Evolutionary conservation across 2,329 filamentous ascomycete species (phyloP).

Genomic region (Aspergillus spinulosporus): DNA sequence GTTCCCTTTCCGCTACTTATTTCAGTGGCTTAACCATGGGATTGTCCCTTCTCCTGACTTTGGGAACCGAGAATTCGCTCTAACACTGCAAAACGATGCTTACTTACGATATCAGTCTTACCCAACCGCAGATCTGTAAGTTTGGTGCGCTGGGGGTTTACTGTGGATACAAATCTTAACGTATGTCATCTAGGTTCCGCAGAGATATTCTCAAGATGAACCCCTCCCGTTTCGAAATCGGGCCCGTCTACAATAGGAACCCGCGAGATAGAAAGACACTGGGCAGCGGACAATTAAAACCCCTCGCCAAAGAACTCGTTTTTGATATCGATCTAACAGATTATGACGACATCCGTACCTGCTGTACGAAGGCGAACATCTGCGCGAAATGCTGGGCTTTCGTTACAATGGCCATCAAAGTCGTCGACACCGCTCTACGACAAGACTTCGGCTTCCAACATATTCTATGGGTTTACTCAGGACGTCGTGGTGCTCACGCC

Average conservation of each 20-base stretch:
- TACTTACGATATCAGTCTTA: slow-evolving; percentile 91
- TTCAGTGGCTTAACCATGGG: slow-evolving; percentile 97
- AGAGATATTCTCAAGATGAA: slow-evolving; percentile 88
- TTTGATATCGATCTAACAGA: slow-evolving; percentile 99
- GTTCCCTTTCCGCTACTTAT: slow-evolving; percentile 91
- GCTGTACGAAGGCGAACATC: slow-evolving; percentile 90
- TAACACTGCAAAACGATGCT: slow-evolving; percentile 85
- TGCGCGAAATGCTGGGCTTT: slow-evolving; percentile 95
- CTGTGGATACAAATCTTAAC: slow-evolving; percentile 19
- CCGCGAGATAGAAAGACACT: slow-evolving; percentile 89
- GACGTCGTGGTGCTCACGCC: slow-evolving; percentile 91
- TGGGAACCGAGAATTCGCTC: slow-evolving; percentile 89
- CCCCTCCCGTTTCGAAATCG: slow-evolving; percentile 95
- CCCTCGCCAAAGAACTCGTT: slow-evolving; percentile 88
- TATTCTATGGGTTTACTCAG: slow-evolving; percentile 98
- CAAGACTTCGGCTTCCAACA: slow-evolving; percentile 97
- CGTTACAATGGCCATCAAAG: slow-evolving; percentile 96
- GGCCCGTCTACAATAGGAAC: slow-evolving; percentile 93
- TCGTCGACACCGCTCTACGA: slow-evolving; percentile 79
- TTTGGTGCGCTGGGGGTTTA: background rate
- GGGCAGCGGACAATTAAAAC: slow-evolving; percentile 75
- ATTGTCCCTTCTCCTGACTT: slow-evolving; percentile 85
- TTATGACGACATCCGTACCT: slow-evolving; percentile 95
- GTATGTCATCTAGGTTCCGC: slow-evolving; percentile 62
- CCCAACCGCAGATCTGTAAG: slow-evolving; percentile 63